Base-by-base conservation (phyloP, 2,329 filamentous ascomycete species). In the Emydomyces testavorans region DNA sequence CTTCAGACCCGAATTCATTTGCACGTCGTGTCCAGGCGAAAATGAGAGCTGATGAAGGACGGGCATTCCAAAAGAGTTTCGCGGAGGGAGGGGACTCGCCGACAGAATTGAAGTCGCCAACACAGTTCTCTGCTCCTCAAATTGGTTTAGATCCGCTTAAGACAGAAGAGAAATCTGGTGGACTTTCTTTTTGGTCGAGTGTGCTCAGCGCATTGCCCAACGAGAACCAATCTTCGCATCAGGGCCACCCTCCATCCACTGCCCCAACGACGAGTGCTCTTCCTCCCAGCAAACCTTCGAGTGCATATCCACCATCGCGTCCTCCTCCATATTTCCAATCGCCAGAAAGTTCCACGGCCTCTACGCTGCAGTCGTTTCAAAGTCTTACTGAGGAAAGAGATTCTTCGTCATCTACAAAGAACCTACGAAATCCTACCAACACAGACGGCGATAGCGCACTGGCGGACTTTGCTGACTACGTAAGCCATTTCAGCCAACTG, bases 401-500 rank as follows among this genome's bases (percentile, higher is more conserved):
- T 11, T 48, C 51, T 5, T 15, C 32, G 6, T 37, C 53, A 2
- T 57, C 59, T 6, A 66, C 63, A 35, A 58, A 60, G 29, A 65
- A 64, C 24, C 53, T 68, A 39, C 64, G 62, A 6, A 58, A 59
- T 6, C 52, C 64, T 43, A 65, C 67, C 15, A 64, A 60, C 47
- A 66, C 73, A 3, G 68, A 75, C n/a, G 70, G 71, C 2, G 80
- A 84, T 42, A 78, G 80, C 48, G 82, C 86, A 0, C 72, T 89
- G 42, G 66, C 74, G 6, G 76, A 81, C 10, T 94, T 94, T 60
- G 76, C 79, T 2, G 62, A 69, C 4, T 80, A 87, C 21, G 83
- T 85, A 2, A 77, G 75, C 16, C 84, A 89, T 60, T 76, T 92
- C 56, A 81, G 78, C 52, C 80, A 83, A 54, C 72, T 92, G 2